Percentiles rank a stretch among this genome's conserved stretches.
These are phyloP conservation scores for Zymoseptoria pseudotritici DNA, from an alignment of 2,329 filamentous ascomycete species.

Conservation along the genomic window DNA sequence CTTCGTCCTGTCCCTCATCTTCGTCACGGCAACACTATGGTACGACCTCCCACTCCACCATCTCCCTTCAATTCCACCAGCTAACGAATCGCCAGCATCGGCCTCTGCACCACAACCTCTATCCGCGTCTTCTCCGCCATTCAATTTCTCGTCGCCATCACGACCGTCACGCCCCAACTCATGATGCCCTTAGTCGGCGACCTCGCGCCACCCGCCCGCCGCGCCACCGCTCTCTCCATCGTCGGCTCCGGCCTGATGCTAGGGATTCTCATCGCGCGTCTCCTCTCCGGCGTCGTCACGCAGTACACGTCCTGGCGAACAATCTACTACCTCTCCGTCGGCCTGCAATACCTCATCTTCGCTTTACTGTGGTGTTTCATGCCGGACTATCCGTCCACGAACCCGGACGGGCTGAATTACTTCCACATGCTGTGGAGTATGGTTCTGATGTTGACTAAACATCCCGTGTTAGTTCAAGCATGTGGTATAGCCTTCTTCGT, in stretches of 20 bases:
- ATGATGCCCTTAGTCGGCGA: constrained; percentile 78
- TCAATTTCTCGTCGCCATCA: constrained; percentile 67
- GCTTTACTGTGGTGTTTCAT: constrained; percentile 62
- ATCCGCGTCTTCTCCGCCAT: constrained; percentile 60
- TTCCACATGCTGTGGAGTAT: constrained; percentile 59
- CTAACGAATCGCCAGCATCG: constrained; percentile 50
- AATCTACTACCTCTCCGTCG: constrained; percentile 72
- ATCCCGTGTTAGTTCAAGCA: constrained; percentile 64
- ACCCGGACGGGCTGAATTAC: constrained; percentile 59
- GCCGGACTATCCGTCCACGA: constrained; percentile 73
- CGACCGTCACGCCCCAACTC: constrained; percentile 65
- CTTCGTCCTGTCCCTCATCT: constrained; percentile 57
- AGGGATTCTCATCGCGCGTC: constrained; percentile 66
- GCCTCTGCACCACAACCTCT: constrained; percentile 59
- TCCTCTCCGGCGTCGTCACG: constrained; percentile 67
- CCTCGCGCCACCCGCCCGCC: constrained; percentile 60
- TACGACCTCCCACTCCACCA: constrained; percentile 22
- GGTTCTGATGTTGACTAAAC: constrained; percentile 52
- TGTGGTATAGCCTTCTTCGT: constrained; percentile 59
- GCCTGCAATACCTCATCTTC: constrained; percentile 61
- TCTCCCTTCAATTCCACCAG: no score
- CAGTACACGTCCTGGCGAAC: constrained; percentile 68
- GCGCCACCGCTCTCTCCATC: constrained; percentile 63
- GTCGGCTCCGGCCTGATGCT: constrained; percentile 69
- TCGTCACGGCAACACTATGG: constrained; percentile 61